Base-by-base conservation (phyloP, 129 eudicot genomes). In the Tagetes patula region DNA sequence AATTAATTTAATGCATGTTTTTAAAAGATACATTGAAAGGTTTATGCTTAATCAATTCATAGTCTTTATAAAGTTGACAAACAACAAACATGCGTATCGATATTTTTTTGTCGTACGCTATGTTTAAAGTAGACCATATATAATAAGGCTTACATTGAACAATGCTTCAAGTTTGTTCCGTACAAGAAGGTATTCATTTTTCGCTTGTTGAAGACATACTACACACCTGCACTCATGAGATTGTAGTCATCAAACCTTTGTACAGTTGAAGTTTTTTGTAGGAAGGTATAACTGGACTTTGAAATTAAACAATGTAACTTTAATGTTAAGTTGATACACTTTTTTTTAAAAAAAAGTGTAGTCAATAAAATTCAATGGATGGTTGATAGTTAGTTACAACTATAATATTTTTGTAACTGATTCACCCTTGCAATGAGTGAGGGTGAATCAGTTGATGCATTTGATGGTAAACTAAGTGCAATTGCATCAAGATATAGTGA, bases 161-260 rank as follows among this genome's bases (percentile, higher is more conserved):
- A 91, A 74, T 34, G 85, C 70, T 69, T 87, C 89, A 33, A 91
- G 87, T 80, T 87, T 91, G 83, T 72, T 80, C 87, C 87, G 84
- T 78, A 85, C 85, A 20, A 72, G 82, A 77, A 43, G 59, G 67
- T 77, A 91, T 69, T 91, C 95, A n/a, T 70, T 75, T 73, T 82
- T 86, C 61, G 87, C 81, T 64, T 83, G 87, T 65, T 87, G 85
- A 67, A 91, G 81, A 68, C 89, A 83, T 67, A 42, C 64, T 41
- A 82, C 1, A 74, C 96, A 90, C 84, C 95, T 91, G 77, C 82
- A 85, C 41, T 40, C 63, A 48, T n/a, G 41, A 62, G 6, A 32
- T 46, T 38, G 45, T 46, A 42, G 45, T 46, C 30, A 66, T 56
- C 75, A 76, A 34, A 67, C 67, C 3, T 7, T n/a, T 66, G 39